Percentiles rank a stretch among this genome's conserved stretches.
These are phyloP conservation scores for Kuraishia piskuri DNA, from an alignment of 805 yeast genomes.

Conservation along the genomic window DNA sequence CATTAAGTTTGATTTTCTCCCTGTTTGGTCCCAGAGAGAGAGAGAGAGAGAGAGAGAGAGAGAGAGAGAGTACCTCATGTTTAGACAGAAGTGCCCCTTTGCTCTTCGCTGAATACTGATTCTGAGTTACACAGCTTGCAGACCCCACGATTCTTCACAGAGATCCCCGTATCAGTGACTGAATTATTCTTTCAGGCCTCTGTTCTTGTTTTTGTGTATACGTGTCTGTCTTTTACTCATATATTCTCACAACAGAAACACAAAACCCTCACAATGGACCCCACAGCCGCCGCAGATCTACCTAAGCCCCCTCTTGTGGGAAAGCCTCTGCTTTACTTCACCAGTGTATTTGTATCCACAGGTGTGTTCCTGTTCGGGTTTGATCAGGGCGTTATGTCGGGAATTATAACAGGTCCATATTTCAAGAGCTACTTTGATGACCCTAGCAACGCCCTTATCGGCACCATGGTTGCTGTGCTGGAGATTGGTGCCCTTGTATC, in stretches of 20 bases:
- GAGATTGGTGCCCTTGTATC: constrained; percentile 84
- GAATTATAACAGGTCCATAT: constrained; percentile 66
- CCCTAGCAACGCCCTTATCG: constrained; percentile 70
- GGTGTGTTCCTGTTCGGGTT: constrained; percentile 68
- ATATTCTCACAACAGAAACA: not conserved
- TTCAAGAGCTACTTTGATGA: constrained; percentile 62
- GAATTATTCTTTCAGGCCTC: not conserved
- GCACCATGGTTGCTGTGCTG: constrained; percentile 80
- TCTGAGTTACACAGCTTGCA: not conserved
- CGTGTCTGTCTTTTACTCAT: too few relatives aligned
- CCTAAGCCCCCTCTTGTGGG: constrained; percentile 22
- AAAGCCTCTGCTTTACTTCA: constrained; percentile 23
- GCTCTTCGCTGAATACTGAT: not conserved
- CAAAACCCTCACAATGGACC: not conserved
- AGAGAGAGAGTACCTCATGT: not conserved
- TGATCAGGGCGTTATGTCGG: constrained; percentile 75
- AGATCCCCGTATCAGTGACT: not conserved
- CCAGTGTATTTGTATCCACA: constrained; percentile 55
- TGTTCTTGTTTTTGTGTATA: too few relatives aligned
- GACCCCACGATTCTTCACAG: not conserved
- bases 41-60: too few relatives aligned
- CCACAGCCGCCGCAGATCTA: not conserved
- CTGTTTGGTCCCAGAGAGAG: too few relatives aligned
- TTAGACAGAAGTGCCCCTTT: not conserved
- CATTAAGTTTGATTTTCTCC: too few relatives aligned